These are phyloP conservation scores for Coniosporium apollinis DNA, from an alignment of 495 filamentous ascomycete species.

Conservation along the genomic window DNA sequence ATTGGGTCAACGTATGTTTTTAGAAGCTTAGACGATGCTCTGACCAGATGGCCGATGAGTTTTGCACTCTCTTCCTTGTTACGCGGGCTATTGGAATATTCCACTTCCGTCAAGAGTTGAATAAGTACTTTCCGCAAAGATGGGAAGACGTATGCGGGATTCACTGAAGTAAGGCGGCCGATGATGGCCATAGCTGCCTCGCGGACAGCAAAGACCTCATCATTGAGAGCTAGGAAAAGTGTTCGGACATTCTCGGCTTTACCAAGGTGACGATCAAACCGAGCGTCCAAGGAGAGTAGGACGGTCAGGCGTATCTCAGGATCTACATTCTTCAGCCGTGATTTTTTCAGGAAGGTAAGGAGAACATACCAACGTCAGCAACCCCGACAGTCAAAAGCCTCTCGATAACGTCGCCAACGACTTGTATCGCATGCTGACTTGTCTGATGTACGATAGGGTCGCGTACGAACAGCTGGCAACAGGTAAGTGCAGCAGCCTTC, in stretches of 20 bases:
- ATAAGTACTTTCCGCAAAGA: constrained; percentile 85
- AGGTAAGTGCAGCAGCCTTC: constrained; percentile 87
- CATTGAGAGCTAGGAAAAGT: constrained; percentile 90
- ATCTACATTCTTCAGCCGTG: no score
- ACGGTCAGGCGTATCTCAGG: constrained; percentile 78
- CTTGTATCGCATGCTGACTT: constrained; percentile 86
- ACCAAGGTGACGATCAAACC: constrained; percentile 87
- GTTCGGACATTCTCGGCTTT: constrained; percentile 93
- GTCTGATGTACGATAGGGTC: constrained; percentile 97
- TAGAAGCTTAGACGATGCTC: constrained; percentile 77
- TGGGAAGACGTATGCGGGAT: constrained; percentile 94
- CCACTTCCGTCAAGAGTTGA: constrained; percentile 86
- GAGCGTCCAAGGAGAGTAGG: constrained; percentile 68
- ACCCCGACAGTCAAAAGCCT: constrained; percentile 88
- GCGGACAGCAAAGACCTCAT: constrained; percentile 78
- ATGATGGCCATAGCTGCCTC: constrained; percentile 94
- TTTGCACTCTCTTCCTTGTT: constrained; percentile 93
- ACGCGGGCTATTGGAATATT: constrained; percentile 81
- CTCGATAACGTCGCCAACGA: constrained; percentile 93
- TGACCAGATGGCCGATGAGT: constrained; percentile 79
- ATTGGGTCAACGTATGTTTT: constrained; percentile 93
- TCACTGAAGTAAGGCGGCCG: constrained; percentile 74
- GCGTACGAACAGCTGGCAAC: constrained; percentile 88
- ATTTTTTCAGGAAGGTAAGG: not conserved
- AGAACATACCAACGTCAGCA: constrained; percentile 45